Conservation (phyloP, 1,139 yeast genomes). For the Kodamaea arcana region DNA sequence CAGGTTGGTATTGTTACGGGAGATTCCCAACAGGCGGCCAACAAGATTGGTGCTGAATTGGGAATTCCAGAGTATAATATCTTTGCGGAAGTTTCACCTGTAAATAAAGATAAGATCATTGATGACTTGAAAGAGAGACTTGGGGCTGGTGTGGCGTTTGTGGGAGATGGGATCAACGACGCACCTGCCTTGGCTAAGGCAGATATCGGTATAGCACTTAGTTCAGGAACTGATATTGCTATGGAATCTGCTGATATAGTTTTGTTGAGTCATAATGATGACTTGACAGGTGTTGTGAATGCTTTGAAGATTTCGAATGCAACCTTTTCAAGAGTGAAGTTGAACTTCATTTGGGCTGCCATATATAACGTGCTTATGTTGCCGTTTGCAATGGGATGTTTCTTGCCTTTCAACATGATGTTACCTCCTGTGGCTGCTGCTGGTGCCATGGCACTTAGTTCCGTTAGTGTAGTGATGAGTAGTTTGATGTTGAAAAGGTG, state of each 20-base stretch:
- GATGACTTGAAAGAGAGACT: slow-evolving; percentile 48
- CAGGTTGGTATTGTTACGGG: slow-evolving; percentile 91
- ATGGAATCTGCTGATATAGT: slow-evolving; percentile 94
- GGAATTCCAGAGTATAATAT: slow-evolving; percentile 65
- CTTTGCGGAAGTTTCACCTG: slow-evolving; percentile 75
- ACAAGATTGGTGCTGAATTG: slow-evolving; percentile 58
- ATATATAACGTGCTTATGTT: slow-evolving; percentile 83
- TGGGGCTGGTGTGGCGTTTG: slow-evolving; percentile 63
- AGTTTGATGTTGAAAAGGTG: slow-evolving; percentile 68
- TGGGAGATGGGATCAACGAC: slow-evolving; percentile 96
- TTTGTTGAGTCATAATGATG: slow-evolving; percentile 38
- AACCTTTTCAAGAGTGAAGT: slow-evolving; percentile 71
- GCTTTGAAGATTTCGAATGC: slow-evolving; percentile 69
- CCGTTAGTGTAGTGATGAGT: slow-evolving; percentile 81
- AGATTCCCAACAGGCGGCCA: slow-evolving; percentile 65
- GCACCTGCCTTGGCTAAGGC: slow-evolving; percentile 93
- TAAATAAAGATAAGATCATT: slow-evolving; percentile 69
- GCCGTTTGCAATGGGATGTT: slow-evolving; percentile 93
- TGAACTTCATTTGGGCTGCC: slow-evolving; percentile 83
- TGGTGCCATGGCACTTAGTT: slow-evolving; percentile 88
- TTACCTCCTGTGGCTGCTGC: slow-evolving; percentile 90
- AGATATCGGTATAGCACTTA: slow-evolving; percentile 84
- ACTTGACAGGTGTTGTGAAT: slow-evolving; percentile 62
- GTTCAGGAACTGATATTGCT: slow-evolving; percentile 93
- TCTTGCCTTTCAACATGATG: slow-evolving; percentile 72